Conservation (phyloP, 306 rosid species). For the Cicer pinnatifidum region DNA sequence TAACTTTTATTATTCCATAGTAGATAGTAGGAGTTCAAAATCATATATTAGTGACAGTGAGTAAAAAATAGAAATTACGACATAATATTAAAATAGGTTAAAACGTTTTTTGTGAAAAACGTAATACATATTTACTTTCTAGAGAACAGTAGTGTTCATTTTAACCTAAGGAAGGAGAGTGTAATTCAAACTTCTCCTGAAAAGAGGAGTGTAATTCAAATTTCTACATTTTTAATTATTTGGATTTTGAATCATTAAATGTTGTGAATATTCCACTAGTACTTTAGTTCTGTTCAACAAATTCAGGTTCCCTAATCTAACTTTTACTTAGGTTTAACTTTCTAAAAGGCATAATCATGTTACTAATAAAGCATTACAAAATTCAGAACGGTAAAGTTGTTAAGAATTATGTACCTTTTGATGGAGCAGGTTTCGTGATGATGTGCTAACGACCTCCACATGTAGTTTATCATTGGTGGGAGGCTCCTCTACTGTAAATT, state of each 20-base stretch:
- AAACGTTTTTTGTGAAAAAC: no score
- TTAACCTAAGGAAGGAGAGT: no score
- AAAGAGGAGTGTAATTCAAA: no score
- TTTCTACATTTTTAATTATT: constrained; percentile 16
- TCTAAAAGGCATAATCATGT: constrained; percentile 10
- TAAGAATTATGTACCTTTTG: constrained; percentile 65
- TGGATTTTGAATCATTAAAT: constrained; percentile 19
- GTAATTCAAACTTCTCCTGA: no score
- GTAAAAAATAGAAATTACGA: neutral
- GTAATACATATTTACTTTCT: no score
- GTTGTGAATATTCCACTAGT: constrained; percentile 29
- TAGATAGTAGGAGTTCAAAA: neutral
- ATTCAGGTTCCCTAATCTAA: constrained; percentile 22
- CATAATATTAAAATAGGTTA: neutral
- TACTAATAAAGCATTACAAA: neutral
- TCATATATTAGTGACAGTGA: neutral
- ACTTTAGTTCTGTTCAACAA: constrained; percentile 23
- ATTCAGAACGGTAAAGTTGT: neutral
- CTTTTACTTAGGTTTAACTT: constrained; percentile 15
- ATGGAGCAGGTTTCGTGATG: constrained; percentile 76
- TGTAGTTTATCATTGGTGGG: constrained; percentile 76
- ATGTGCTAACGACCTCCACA: constrained; percentile 80
- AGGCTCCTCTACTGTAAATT: constrained; percentile 70
- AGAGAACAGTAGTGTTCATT: no score
- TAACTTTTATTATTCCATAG: neutral